These are phyloP conservation scores for Xylaria nigripes DNA, from an alignment of 495 filamentous ascomycete genomes.

Conservation along the genomic window DNA sequence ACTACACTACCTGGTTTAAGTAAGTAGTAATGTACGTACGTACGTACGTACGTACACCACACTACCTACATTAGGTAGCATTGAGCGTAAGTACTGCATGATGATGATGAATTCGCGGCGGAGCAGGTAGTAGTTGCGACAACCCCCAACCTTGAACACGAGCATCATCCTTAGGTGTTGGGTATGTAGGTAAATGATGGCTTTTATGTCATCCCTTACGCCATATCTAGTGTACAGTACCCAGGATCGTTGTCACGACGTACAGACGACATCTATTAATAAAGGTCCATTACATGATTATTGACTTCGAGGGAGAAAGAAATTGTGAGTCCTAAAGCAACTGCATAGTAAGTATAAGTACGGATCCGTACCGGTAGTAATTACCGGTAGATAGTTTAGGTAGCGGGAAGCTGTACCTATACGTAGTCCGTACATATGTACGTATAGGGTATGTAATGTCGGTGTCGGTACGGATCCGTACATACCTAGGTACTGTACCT, in stretches of 20 bases:
- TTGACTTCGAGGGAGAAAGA: not conserved
- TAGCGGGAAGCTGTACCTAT: too few species aligned
- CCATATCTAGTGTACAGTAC: too few species aligned
- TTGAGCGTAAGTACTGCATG: not conserved
- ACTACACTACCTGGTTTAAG: too few species aligned
- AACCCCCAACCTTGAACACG: not conserved
- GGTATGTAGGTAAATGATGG: not conserved
- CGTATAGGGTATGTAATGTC: too few species aligned
- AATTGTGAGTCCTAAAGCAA: too few species aligned
- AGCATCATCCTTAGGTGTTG: too few species aligned
- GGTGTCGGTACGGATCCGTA: too few species aligned
- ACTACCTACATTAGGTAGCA: not conserved
- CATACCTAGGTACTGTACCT: too few species aligned
- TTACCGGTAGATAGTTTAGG: too few species aligned
- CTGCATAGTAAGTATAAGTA: too few species aligned
- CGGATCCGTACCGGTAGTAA: too few species aligned
- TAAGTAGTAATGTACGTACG: not conserved
- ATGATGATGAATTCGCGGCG: conserved; percentile 13
- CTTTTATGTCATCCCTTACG: not conserved
- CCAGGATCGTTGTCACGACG: not conserved
- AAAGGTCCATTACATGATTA: not conserved
- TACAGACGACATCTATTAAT: not conserved
- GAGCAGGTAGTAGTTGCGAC: not conserved
- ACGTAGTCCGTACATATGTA: too few species aligned
- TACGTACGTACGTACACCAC: not conserved